Base-by-base conservation (phyloP, 2,329 filamentous ascomycete genomes). In the Blastomyces percursus region DNA sequence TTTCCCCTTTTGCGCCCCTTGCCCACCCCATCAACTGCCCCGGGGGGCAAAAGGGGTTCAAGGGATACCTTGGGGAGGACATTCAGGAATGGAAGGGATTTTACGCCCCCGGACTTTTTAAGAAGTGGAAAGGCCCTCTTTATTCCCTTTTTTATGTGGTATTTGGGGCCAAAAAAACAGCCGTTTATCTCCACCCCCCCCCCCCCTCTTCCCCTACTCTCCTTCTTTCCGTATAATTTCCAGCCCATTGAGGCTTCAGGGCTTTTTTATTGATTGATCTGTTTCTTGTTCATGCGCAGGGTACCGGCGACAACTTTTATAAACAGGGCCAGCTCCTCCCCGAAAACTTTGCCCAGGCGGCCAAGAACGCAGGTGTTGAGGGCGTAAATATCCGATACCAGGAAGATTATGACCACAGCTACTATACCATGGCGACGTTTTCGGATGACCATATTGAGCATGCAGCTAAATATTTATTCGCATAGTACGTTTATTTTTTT, bases 41-140 rank as follows among this genome's bases (percentile, higher is more conserved):
- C 0, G 99, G 94, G 94, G 94, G 94, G 38, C 82, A 96, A 75
- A 99, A 99, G 83, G 94, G 94, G 0, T 97, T 99, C 74, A 78
- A 78, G 35, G 93, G 94, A 6, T 99, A 99, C 79, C 84, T 99
- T 55, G 93, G 94, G 21, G 84, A 84, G 54, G 81, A 84, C 70
- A 71, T 73, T 71, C 83, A 85, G 65, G 86, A 83, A 75, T 97
- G 94, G 91, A 88, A 88, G 75, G 84, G 86, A 76, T 90, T 96
- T 74, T 94, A 99, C 74, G 91, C 94, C 5, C 95, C 92, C 0
- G 92, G 96, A 80, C 81, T 99, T 60, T 78, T 97, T 54, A 88
- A 86, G 79, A 79, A 81, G 62, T 94, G 86, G 84, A 86, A 87
- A 73, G 82, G 81, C 62, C 82, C 85, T 4, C 78, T 96, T 59